Conservation (phyloP, 2,329 filamentous ascomycete species). For the Ramularia endophylla region DNA sequence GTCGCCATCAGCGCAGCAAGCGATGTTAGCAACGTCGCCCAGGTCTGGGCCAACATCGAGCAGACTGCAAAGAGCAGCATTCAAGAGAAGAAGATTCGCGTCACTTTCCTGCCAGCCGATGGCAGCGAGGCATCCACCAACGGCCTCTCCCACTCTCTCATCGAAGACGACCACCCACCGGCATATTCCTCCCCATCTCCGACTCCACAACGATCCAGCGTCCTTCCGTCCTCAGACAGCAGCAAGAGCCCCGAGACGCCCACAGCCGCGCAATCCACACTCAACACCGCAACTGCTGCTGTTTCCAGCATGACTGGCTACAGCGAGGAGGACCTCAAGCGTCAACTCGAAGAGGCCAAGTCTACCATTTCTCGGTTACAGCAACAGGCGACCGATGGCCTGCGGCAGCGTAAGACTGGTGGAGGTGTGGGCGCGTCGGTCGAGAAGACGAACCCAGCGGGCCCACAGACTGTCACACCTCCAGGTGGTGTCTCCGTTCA, state of each 20-base stretch:
- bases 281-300: constrained; percentile 34
- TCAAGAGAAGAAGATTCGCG: constrained; percentile 92
- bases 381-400: constrained; percentile 58
- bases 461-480: constrained; percentile 21
- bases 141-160: constrained; percentile 22
- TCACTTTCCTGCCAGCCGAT: constrained; percentile 69
- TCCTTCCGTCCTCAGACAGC: constrained; percentile 22
- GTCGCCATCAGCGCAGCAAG: constrained; percentile 76
- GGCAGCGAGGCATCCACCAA: constrained; percentile 32
- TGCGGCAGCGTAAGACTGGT: constrained; percentile 68
- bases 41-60: constrained; percentile 73
- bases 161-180: constrained; percentile 40
- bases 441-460: constrained; percentile 16
- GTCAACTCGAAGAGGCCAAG: constrained; percentile 69
- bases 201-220: constrained; percentile 37
- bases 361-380: constrained; percentile 64
- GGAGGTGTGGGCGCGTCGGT: constrained; percentile 10
- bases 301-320: constrained; percentile 47
- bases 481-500: constrained; percentile 76
- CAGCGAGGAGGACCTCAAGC: constrained; percentile 58
- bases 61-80: constrained; percentile 69
- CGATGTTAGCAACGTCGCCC: constrained; percentile 72
- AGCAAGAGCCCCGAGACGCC: constrained; percentile 31
- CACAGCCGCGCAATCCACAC: constrained; percentile 30
- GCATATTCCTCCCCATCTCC: constrained; percentile 52